phyloP scores from a whole-genome alignment of 768 basidiomycete species.

The Dioszegia crocea region DNA sequence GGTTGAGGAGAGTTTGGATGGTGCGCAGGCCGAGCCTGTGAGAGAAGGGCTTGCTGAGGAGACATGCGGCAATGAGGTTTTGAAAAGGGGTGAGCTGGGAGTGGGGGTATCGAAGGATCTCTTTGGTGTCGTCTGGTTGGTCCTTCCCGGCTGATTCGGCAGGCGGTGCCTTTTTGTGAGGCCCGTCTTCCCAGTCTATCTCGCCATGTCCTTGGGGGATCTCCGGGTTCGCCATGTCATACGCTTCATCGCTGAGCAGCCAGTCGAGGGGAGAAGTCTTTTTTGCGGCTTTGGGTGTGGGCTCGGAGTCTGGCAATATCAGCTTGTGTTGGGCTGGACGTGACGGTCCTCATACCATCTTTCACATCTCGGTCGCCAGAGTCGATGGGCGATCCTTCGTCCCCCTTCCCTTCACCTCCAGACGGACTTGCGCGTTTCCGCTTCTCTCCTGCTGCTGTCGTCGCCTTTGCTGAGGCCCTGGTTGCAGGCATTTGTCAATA shows the following conservation, averaged over 20 bases:
- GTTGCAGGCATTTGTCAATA: not conserved
- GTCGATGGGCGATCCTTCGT: not conserved
- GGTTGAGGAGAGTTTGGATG: conserved; percentile 36
- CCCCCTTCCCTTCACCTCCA: not conserved
- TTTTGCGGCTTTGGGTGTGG: not conserved
- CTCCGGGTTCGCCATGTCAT: conserved; percentile 30
- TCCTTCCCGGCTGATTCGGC: conserved; percentile 13
- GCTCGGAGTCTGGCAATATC: not conserved
- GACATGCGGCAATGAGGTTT: conserved; percentile 26
- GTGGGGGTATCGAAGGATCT: conserved; percentile 32
- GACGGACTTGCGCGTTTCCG: conserved; percentile 9
- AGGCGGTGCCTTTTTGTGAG: conserved; percentile 10
- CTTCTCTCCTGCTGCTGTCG: conserved; percentile 16
- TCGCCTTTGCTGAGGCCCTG: not conserved
- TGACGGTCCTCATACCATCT: not conserved
- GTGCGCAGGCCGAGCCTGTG: conserved; percentile 37
- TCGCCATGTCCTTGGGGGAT: conserved; percentile 25
- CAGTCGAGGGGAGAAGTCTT: conserved; percentile 16
- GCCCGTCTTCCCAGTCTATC: conserved; percentile 18
- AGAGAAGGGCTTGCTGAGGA: conserved; percentile 38
- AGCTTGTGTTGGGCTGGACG: not conserved
- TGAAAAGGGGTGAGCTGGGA: conserved; percentile 39
- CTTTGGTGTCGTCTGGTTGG: not conserved
- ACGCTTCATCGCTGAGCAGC: conserved; percentile 33
- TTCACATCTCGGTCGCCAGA: too few relatives aligned